phyloP scores from a whole-genome alignment of 169 alveolate genomes.

The Plasmodium gonderi region DNA sequence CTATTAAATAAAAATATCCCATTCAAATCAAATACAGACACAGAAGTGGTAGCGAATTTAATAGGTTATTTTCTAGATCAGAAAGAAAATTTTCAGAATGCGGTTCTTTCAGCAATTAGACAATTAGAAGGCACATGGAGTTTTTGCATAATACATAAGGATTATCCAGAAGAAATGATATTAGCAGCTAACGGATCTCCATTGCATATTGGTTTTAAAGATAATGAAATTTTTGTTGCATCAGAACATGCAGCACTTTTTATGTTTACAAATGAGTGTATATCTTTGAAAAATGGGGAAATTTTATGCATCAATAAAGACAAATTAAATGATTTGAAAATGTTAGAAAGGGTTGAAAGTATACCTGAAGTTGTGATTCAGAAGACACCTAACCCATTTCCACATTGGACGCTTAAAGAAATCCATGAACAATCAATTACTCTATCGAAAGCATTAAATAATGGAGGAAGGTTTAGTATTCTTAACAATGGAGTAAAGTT shows the following conservation, averaged over 20 bases:
- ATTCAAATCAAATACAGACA: slow-evolving; percentile 92
- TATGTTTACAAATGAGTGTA: slow-evolving; percentile 92
- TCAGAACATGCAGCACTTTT: slow-evolving; percentile 95
- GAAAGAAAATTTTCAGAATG: slow-evolving; percentile 85
- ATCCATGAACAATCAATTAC: slow-evolving; percentile 90
- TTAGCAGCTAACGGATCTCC: slow-evolving; percentile 96
- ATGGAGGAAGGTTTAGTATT: slow-evolving; percentile 60
- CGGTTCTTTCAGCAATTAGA: slow-evolving; percentile 89
- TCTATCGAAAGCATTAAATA: slow-evolving; percentile 51
- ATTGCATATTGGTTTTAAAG: slow-evolving; percentile 90
- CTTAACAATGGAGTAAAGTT: slow-evolving; percentile 39
- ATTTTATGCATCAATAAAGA: slow-evolving; percentile 86
- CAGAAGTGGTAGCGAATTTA: slow-evolving; percentile 97
- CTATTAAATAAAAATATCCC: slow-evolving; percentile 72
- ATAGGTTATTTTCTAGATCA: slow-evolving; percentile 92
- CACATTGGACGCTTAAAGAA: slow-evolving; percentile 94
- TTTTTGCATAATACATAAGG: slow-evolving; percentile 90
- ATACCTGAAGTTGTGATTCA: slow-evolving; percentile 80
- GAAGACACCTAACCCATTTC: slow-evolving; percentile 89
- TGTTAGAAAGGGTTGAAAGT: slow-evolving; percentile 53
- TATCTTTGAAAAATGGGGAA: slow-evolving; percentile 92
- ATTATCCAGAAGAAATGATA: slow-evolving; percentile 89
- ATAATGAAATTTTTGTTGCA: slow-evolving; percentile 91
- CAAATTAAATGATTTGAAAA: slow-evolving; percentile 83
- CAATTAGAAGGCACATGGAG: slow-evolving; percentile 97